Base-by-base conservation (phyloP, 768 basidiomycete species). In the Pholiota conissans region DNA sequence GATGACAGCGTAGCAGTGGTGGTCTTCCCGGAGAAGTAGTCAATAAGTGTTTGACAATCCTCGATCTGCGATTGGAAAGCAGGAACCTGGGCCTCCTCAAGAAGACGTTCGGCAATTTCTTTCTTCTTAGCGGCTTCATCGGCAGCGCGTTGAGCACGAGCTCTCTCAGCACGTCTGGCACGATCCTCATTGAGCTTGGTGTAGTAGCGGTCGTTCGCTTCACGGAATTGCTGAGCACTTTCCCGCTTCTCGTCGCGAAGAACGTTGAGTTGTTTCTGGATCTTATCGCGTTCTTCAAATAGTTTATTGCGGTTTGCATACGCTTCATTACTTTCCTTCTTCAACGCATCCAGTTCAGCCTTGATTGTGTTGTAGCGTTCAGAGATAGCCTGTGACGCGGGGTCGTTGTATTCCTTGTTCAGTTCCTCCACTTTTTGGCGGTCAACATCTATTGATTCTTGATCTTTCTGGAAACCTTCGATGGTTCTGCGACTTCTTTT, bases 51-150 rank as follows among this genome's bases (percentile, higher is more conserved):
- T 68, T 92, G 89, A 76, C 95, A 98, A 70, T 98, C 97, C 76
- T 98, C 93, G 65, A 99, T 94, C 70, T 98, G 86, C 52, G 86
- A 80, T 67, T 93, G 91, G 81, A 84, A 98, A 0, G 97, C 97
- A 26, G 97, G 95, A 22, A 81, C 67, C 58, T 87, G 84, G 22
- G 97, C 97, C 69, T 98, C 95, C 58, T 99, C 97, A 51, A 90
- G 86, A 47, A 98, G 71, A 35, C 85, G 87, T 63, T 90, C 83
- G 9, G 84, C 88, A 58, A 88, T 79, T 69, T 94, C 93, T 72
- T 87, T 76, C 70, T 84, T 89, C 78, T 90, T 93, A 66, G 84
- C 81, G 28, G 85, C 80, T 68, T 94, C 94, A 67, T 89, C 87
- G 22, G 81, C 89, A 18, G 81, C 87, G 56, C 86, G 87, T 71